phyloP scores from a whole-genome alignment of 331 rosid genomes.

The Prunus yedoensis region DNA sequence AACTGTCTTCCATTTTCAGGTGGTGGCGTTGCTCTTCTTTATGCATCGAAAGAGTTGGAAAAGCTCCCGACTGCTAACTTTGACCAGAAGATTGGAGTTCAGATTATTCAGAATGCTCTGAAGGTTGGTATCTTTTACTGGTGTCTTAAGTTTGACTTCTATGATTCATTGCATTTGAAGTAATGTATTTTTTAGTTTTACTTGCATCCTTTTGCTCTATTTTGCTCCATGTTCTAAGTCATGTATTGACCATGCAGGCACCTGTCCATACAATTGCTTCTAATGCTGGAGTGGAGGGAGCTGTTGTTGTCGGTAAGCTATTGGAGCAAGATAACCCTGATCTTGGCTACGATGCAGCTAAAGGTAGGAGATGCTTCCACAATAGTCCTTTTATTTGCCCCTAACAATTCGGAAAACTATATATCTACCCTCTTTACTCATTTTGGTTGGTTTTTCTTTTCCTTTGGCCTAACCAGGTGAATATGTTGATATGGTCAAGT shows the following conservation, averaged over 20 bases:
- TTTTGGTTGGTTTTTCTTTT: neutral
- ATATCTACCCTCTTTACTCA: neutral
- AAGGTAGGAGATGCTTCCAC: constrained; percentile 51
- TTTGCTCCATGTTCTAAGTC: neutral
- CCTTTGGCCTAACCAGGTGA: constrained; percentile 50
- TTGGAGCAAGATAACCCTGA: constrained; percentile 72
- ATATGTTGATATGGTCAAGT: constrained; percentile 83
- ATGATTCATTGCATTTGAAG: neutral
- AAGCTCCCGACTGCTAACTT: constrained; percentile 82
- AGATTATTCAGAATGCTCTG: constrained; percentile 85
- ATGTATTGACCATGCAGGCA: constrained; percentile 45
- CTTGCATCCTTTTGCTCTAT: neutral
- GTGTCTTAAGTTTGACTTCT: neutral
- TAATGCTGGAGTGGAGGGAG: constrained; percentile 96
- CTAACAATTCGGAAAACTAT: neutral
- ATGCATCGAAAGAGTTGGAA: constrained; percentile 84
- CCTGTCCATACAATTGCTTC: constrained; percentile 86
- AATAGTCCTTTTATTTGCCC: neutral
- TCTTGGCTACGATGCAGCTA: constrained; percentile 90
- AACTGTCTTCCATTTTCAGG: constrained; percentile 31
- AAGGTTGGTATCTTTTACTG: constrained; percentile 40
- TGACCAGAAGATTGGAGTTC: constrained; percentile 92
- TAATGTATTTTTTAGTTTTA: neutral
- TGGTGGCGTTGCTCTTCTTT: constrained; percentile 92
- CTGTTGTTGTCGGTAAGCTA: constrained; percentile 85